These are phyloP conservation scores for Vaccinium corymbosum DNA, from an alignment of 148 eudicot genomes.

Conservation along the genomic window DNA sequence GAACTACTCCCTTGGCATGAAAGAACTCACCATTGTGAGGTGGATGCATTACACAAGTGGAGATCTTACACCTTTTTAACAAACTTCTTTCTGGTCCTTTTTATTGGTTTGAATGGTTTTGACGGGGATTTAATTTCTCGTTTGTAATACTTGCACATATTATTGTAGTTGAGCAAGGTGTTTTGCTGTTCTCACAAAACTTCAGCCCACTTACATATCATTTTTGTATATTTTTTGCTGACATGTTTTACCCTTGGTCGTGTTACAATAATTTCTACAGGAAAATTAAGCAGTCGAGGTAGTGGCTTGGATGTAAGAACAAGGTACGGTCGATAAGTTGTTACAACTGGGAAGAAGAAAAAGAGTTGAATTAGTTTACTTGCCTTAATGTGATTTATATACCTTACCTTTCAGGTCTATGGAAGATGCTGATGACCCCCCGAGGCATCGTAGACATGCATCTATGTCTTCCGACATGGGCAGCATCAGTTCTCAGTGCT, in stretches of 20 bases:
- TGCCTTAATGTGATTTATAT: slow-evolving; percentile 8
- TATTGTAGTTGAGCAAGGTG: neutral
- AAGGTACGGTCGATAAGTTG: slow-evolving; percentile 40
- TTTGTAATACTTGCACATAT: neutral
- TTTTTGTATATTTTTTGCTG: neutral
- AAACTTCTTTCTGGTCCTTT: neutral
- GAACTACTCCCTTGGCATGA: neutral
- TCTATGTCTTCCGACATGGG: slow-evolving; percentile 65
- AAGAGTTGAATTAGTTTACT: neutral
- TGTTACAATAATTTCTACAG: slow-evolving; percentile 32
- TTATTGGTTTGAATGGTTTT: neutral
- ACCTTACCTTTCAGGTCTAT: slow-evolving; percentile 36
- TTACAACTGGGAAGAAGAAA: slow-evolving; percentile 10
- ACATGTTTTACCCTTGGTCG: slow-evolving; percentile 10
- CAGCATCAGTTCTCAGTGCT: slow-evolving; percentile 42
- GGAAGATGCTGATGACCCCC: slow-evolving; percentile 43
- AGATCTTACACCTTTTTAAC: neutral
- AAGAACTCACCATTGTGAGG: neutral
- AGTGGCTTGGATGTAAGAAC: slow-evolving; percentile 44
- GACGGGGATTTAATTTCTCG: neutral
- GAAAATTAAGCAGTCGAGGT: slow-evolving; percentile 42
- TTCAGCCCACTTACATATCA: neutral
- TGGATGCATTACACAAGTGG: neutral
- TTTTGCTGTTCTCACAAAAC: neutral
- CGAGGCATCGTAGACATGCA: slow-evolving; percentile 60